These are phyloP conservation scores for Globisporangium yorkense DNA, from an alignment of 352 stramenopile species.

Conservation along the genomic window DNA sequence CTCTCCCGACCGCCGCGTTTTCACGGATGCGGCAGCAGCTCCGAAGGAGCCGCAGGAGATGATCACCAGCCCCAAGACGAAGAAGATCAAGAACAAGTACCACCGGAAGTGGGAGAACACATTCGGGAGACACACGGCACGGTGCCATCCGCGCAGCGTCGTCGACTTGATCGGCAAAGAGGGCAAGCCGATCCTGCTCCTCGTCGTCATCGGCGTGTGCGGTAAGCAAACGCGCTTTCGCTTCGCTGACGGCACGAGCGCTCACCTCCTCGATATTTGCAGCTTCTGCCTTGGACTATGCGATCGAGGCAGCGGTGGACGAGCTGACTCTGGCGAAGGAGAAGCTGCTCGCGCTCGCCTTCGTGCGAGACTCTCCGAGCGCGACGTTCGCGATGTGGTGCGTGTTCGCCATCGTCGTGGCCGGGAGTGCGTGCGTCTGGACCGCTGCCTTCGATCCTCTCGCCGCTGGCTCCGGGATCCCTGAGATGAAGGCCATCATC, in stretches of 20 bases:
- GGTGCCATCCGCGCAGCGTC: slow-evolving; percentile 28
- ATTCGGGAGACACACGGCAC: slow-evolving; percentile 23
- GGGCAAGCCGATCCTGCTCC: slow-evolving; percentile 43
- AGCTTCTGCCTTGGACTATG: slow-evolving; percentile 53
- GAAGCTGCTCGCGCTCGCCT: slow-evolving; percentile 14
- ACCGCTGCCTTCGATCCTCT: slow-evolving; percentile 36
- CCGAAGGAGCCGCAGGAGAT: no score
- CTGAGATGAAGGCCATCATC: slow-evolving; percentile 79
- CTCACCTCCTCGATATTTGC: not conserved
- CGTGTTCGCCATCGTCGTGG: slow-evolving; percentile 29
- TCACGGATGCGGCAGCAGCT: not conserved
- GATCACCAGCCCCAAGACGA: not conserved
- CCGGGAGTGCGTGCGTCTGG: slow-evolving; percentile 30
- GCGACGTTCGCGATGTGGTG: slow-evolving; percentile 23
- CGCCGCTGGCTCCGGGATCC: slow-evolving; percentile 57
- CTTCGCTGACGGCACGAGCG: not conserved
- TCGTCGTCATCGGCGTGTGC: slow-evolving; percentile 40
- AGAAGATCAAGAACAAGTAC: slow-evolving; percentile 25
- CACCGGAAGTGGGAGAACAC: slow-evolving; percentile 44
- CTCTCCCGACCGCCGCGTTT: not conserved
- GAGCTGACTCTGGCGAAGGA: slow-evolving; percentile 14
- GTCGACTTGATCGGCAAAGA: slow-evolving; percentile 43
- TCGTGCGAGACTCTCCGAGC: slow-evolving; percentile 12
- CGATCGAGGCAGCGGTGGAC: slow-evolving; percentile 26
- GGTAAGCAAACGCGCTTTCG: slow-evolving; percentile 16